A percentile compares a stretch with the other conserved stretches of the same genome.
phyloP scores from a whole-genome alignment of 2,329 filamentous ascomycete species.

The Incumbomyces lentus region DNA sequence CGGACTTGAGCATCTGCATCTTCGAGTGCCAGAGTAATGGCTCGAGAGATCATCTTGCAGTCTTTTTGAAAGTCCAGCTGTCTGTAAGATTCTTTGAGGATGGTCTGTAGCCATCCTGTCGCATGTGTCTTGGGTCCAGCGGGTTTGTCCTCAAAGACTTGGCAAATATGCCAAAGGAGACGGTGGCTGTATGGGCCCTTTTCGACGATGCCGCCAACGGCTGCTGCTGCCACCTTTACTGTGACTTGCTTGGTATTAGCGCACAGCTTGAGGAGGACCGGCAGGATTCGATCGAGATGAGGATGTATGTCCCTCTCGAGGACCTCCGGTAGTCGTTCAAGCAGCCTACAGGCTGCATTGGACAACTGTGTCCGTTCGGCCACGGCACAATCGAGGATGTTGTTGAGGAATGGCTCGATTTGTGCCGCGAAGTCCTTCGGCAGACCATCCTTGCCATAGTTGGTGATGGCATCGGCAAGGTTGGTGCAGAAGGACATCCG shows the following conservation, averaged over 20 bases:
- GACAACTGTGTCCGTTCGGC: constrained; percentile 21
- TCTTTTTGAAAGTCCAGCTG: constrained; percentile 78
- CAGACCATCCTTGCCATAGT: constrained; percentile 12
- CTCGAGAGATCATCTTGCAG: constrained; percentile 74
- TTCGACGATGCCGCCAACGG: constrained; percentile 70
- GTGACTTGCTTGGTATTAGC: constrained; percentile 87
- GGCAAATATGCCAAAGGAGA: constrained; percentile 75
- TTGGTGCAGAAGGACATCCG: constrained; percentile 16
- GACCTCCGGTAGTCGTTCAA: constrained; percentile 14
- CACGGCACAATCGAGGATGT: constrained; percentile 15
- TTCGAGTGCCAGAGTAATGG: constrained; percentile 74
- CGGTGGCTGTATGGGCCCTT: constrained; percentile 69
- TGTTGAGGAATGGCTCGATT: constrained; percentile 16
- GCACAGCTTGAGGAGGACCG: constrained; percentile 80
- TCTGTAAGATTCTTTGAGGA: constrained; percentile 66
- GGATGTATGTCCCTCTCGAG: constrained; percentile 16
- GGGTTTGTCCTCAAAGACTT: constrained; percentile 85
- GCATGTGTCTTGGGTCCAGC: constrained; percentile 72
- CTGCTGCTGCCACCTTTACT: constrained; percentile 69
- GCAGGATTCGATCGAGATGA: constrained; percentile 18
- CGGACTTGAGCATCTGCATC: constrained; percentile 87
- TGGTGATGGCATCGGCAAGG: constrained; percentile 17
- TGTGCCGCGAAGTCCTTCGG: constrained; percentile 16
- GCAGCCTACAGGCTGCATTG: constrained; percentile 13
- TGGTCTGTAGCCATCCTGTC: constrained; percentile 70